Evolutionary conservation across 2,329 filamentous ascomycete genomes (phyloP), one percentile per base, ranked within the genome.

Genomic region (Colletotrichum sp.): DNA sequence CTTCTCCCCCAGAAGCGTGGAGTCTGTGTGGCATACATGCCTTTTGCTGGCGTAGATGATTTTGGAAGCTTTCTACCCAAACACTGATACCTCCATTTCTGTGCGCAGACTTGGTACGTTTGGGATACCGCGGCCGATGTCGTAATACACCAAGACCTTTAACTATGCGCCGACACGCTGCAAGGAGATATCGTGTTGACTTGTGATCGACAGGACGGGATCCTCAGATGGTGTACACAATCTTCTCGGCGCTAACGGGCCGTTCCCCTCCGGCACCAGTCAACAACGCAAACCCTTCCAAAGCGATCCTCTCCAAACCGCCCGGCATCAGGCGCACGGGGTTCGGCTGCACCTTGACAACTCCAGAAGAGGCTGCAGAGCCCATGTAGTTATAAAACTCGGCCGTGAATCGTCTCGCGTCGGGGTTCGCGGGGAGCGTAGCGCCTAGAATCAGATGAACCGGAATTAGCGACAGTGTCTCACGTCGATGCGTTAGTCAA

Each of bases 161-260:
- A n/a, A n/a, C n/a, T n/a, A n/a, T 30, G 30, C 30, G 2, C 30
- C 30, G 30, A 32, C 30, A 32, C 2, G 10, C 4, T 32, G 30
- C 10, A 32, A 2, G 30, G 30, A 5, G n/a, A n/a, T n/a, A n/a
- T n/a, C n/a, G n/a, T n/a, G 1, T 5, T 30, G 30, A 1, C 30
- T 30, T 1, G n/a, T n/a, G n/a, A n/a, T n/a, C n/a, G n/a, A n/a
- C 30, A 30, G 9, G 30, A 5, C 30, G 30, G 32, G 32, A 34
- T 16, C 34, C 34, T 36, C 4, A 36, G 7, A 67, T 18, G 5
- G 8, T 32, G 26, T 84, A 84, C 1, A 84, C 82, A 12, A 87
- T 66, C 78, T 87, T 88, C 78, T 88, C 86, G 0, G 80, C 85
- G 70, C 85, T 86, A 1, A 88, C 79, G 0, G 85, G 84, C 2